Conservation (phyloP, 768 basidiomycete genomes). For the Candolleomyces efflorescens region DNA sequence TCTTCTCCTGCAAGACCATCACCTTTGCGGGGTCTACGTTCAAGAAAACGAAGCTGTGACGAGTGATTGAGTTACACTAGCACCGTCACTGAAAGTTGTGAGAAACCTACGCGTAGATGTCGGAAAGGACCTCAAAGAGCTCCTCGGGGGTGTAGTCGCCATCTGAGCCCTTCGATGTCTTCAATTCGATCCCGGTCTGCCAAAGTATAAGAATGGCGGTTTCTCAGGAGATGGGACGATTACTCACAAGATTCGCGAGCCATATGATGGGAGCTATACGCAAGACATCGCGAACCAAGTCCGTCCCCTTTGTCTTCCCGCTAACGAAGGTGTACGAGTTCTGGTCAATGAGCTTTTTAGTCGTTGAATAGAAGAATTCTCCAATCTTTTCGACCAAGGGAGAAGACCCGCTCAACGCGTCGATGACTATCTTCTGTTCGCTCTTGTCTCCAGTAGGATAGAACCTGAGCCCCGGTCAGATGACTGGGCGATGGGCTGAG, state of each 20-base stretch:
- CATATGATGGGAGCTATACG: slow-evolving; percentile 64
- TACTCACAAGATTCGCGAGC: slow-evolving; percentile 68
- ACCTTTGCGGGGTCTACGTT: slow-evolving; percentile 58
- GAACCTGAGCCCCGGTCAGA: slow-evolving; percentile 43
- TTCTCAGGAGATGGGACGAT: background rate
- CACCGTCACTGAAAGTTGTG: background rate
- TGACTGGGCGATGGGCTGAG: background rate
- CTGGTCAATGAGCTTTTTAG: slow-evolving; percentile 49
- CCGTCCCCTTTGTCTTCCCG: slow-evolving; percentile 48
- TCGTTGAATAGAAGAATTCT: slow-evolving; percentile 62
- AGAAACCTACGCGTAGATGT: slow-evolving; percentile 62
- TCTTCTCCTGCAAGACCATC: slow-evolving; percentile 50
- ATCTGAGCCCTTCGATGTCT: slow-evolving; percentile 44
- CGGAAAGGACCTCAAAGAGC: slow-evolving; percentile 58
- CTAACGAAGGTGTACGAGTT: slow-evolving; percentile 57
- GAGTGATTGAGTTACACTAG: background rate
- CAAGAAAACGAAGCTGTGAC: slow-evolving; percentile 67
- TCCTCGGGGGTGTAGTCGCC: slow-evolving; percentile 62
- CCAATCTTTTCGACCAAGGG: slow-evolving; percentile 48
- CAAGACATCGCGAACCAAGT: slow-evolving; percentile 67
- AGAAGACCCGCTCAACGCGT: slow-evolving; percentile 42
- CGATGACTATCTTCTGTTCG: slow-evolving; percentile 44
- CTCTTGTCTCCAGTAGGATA: slow-evolving; percentile 54
- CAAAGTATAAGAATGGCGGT: slow-evolving; percentile 1
- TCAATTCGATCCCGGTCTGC: slow-evolving; percentile 72